Base-by-base conservation (phyloP, 352 stramenopile genomes). In the Globisporangium nunn region DNA sequence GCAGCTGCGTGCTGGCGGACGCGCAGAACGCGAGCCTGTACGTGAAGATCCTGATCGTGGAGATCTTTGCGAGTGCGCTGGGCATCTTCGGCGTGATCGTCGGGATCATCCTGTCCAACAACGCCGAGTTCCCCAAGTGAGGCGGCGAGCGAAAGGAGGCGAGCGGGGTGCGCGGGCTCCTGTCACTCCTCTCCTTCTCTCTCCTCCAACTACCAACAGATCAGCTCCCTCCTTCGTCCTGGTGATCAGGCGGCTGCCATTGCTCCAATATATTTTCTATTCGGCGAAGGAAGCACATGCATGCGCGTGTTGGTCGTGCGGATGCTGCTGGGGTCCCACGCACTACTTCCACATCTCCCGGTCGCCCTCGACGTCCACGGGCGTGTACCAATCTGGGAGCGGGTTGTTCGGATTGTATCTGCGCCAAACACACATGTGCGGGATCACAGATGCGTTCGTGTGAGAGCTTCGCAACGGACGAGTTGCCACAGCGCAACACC, bases 21-120 rank as follows among this genome's bases (percentile, higher is more conserved):
- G 97, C 97, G 43, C 96, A 99, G 76, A 97, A 99, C 78, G 81
- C 91, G 29, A 87, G 81, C 48, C 75, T 99, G 29, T 99, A 99
- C 78, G 97, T 99, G 47, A 99, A 99, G 76, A 98, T 99, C 78
- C 81, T 99, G 58, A 98, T 98, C 78, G 92, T 98, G n/a, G 95
- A 99, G 81, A 99, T 99, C 93, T 99, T 99, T 71, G 97, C 96
- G 44, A 98, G 90, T 64, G 97, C 97, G 28, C 77, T 99, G 52
- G 97, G 96, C 51, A 99, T 99, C 65, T 99, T 99, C 63, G 97
- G 97, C 49, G 95, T 98, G 55, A 98, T 98, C 69, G 95, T 98
- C 35, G 93, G 93, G 59, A 99, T 99, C 69, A 99, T 99, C 76
- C 75, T 98, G 70, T 98, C 90, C 66, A 99, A 99, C 80, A 96